phyloP scores from a whole-genome alignment of 2,329 filamentous ascomycete species.

The Fusarium decemcellulare region DNA sequence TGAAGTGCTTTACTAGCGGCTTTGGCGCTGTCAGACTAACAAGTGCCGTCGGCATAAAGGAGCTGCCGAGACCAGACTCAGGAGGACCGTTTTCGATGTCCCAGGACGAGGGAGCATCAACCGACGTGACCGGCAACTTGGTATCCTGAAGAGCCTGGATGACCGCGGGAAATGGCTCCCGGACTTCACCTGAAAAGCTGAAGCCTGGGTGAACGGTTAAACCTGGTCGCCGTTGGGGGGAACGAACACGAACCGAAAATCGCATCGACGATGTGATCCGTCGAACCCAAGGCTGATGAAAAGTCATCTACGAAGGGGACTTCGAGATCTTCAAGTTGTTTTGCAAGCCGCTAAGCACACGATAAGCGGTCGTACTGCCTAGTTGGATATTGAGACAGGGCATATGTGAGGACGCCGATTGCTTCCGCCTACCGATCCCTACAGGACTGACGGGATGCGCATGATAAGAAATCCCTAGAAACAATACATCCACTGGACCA shows the following conservation, averaged over 20 bases:
- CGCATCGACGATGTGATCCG: slow-evolving; percentile 90
- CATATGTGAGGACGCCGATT: slow-evolving; percentile 14
- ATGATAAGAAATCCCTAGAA: slow-evolving; percentile 37
- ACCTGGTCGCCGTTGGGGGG: slow-evolving; percentile 6
- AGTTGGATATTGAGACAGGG: slow-evolving; percentile 15
- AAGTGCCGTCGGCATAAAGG: slow-evolving; percentile 84
- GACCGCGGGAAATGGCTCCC: slow-evolving; percentile 90
- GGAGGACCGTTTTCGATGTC: slow-evolving; percentile 91
- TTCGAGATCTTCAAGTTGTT: slow-evolving; percentile 86
- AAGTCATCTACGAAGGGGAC: slow-evolving; percentile 92
- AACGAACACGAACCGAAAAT: slow-evolving; percentile 80
- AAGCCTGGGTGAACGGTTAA: slow-evolving; percentile 72
- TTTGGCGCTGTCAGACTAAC: slow-evolving; percentile 96
- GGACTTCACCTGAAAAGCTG: slow-evolving; percentile 90
- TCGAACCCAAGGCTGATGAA: slow-evolving; percentile 70
- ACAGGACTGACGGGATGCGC: slow-evolving; percentile 33
- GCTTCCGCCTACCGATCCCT: slow-evolving; percentile 25
- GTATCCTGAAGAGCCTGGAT: slow-evolving; percentile 83
- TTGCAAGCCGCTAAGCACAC: slow-evolving; percentile 77
- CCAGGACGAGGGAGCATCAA: slow-evolving; percentile 96
- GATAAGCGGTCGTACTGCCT: slow-evolving; percentile 47
- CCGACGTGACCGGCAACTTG: slow-evolving; percentile 83
- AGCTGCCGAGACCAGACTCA: slow-evolving; percentile 79
- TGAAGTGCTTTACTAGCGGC: slow-evolving; percentile 87
- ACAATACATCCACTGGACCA: slow-evolving; percentile 34